A percentile compares a stretch with the other conserved stretches of the same genome.
Evolutionary conservation across 2,329 filamentous ascomycete species (phyloP).

Genomic region (Nectriaceae sp.): DNA sequence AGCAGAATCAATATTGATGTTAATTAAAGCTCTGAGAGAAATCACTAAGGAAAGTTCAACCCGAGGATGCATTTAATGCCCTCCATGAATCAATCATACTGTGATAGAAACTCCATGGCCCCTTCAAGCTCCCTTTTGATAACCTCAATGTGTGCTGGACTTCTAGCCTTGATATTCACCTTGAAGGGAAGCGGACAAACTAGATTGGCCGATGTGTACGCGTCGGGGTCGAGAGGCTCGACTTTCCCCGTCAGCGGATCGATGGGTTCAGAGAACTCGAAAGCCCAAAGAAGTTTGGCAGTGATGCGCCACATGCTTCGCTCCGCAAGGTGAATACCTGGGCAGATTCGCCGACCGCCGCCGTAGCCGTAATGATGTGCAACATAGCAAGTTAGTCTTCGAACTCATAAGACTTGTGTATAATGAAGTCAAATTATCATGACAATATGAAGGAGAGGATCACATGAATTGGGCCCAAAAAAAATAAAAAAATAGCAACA

Average conservation of each 20-base stretch:
- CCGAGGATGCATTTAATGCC: no score
- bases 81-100: background rate
- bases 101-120: background rate
- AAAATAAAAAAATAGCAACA: no score
- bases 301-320: conserved; percentile 41
- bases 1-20: no score
- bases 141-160: background rate
- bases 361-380: conserved; percentile 47
- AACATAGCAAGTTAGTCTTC: no score
- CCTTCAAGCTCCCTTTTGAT: background rate
- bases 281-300: conserved; percentile 49
- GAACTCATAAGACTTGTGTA: no score
- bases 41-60: no score
- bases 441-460: no score
- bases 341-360: conserved; percentile 48
- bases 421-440: no score
- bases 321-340: conserved; percentile 51
- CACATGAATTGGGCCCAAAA: no score
- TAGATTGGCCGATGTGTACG: background rate
- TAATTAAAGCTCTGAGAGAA: no score
- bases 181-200: background rate
- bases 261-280: background rate
- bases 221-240: background rate
- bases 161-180: background rate
- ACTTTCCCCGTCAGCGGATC: background rate